A percentile compares a stretch with the other conserved stretches of the same genome.
These are phyloP conservation scores for Cytospora piceae DNA, from an alignment of 2,329 filamentous ascomycete genomes.

Conservation along the genomic window DNA sequence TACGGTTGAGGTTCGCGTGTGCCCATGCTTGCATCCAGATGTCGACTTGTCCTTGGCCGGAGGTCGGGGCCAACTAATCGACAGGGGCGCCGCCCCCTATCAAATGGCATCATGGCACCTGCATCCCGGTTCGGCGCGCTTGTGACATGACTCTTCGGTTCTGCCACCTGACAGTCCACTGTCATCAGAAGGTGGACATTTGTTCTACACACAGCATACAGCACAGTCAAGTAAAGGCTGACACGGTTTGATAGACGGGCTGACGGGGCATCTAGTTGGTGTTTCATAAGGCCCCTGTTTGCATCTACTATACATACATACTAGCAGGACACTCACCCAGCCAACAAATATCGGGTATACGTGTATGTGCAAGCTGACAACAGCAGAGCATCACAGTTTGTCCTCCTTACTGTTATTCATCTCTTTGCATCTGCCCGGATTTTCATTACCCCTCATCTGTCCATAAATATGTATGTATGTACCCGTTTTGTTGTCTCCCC, in stretches of 20 bases:
- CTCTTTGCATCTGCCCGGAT: background rate
- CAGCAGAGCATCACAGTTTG: background rate
- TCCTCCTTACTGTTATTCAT: background rate
- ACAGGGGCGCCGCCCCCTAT: constrained; percentile 1
- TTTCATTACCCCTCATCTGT: background rate
- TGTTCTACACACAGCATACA: too few species aligned
- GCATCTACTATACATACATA: too few species aligned
- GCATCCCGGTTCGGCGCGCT: background rate
- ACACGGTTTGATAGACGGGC: too few species aligned
- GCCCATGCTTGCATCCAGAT: constrained; percentile 2
- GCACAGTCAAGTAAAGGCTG: too few species aligned
- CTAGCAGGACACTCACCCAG: too few species aligned
- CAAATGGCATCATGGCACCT: background rate
- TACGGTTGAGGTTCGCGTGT: constrained; percentile 1
- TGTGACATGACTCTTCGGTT: background rate
- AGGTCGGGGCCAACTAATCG: constrained; percentile 1
- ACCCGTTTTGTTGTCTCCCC: constrained; percentile 6
- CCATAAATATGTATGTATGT: background rate
- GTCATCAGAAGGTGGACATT: too few species aligned
- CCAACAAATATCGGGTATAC: too few species aligned
- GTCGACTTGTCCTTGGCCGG: constrained; percentile 4
- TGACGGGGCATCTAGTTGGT: too few species aligned
- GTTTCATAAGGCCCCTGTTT: too few species aligned
- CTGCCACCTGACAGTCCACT: background rate
- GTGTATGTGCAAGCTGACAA: background rate